Percentiles rank a stretch among this genome's conserved stretches.
Evolutionary conservation across 2,329 filamentous ascomycete species (phyloP).

Genomic region (Fulvia fulva): DNA sequence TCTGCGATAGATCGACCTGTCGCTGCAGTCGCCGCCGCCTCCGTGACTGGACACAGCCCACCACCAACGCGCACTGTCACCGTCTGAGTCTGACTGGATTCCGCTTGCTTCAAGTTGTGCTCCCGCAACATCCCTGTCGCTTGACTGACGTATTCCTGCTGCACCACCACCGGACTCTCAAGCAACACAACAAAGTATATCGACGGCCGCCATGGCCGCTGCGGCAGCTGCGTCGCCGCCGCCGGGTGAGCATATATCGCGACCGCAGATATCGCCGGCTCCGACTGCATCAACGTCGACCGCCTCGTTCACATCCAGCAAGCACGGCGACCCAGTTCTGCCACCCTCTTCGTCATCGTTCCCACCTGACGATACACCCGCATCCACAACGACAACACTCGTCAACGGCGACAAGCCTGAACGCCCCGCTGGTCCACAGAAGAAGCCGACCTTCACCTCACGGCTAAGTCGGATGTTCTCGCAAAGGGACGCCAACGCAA

Average conservation of each 20-base stretch:
- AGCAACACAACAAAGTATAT: neutral
- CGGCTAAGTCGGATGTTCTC: slow-evolving; percentile 43
- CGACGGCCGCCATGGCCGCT: slow-evolving; percentile 10
- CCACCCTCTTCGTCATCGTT: slow-evolving; percentile 9
- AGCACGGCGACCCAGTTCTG: slow-evolving; percentile 15
- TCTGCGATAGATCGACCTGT: neutral
- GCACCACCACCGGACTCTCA: neutral
- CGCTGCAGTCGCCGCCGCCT: neutral
- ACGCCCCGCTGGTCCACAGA: slow-evolving; percentile 27
- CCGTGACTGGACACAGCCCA: neutral
- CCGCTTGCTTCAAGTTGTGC: neutral
- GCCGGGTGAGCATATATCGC: neutral
- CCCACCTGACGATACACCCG: slow-evolving; percentile 6
- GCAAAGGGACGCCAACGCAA: slow-evolving; percentile 30
- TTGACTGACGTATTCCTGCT: neutral
- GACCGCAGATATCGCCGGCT: slow-evolving; percentile 18
- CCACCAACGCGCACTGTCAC: neutral
- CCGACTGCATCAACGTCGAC: slow-evolving; percentile 38
- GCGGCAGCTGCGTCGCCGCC: slow-evolving; percentile 10
- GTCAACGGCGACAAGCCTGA: slow-evolving; percentile 24
- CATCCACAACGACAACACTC: neutral
- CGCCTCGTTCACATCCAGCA: slow-evolving; percentile 32
- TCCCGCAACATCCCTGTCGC: neutral
- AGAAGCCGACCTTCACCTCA: slow-evolving; percentile 38
- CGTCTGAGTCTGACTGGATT: neutral